A percentile compares a stretch with the other conserved stretches of the same genome.
phyloP scores from a whole-genome alignment of 768 basidiomycete species.

The Boletus rubroflammeus region DNA sequence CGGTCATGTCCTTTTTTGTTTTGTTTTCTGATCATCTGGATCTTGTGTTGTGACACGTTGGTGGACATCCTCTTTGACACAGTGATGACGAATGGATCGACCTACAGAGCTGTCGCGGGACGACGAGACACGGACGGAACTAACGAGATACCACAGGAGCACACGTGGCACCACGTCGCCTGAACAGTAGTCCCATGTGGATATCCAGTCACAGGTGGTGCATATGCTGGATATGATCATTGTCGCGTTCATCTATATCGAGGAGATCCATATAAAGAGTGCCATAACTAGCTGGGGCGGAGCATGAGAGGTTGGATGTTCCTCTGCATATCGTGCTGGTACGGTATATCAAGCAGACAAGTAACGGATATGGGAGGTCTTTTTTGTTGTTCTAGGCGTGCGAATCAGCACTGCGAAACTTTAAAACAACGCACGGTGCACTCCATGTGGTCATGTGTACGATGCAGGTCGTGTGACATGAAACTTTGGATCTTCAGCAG shows the following conservation, averaged over 20 bases:
- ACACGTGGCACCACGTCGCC: background rate
- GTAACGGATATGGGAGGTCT: no score
- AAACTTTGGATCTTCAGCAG: background rate
- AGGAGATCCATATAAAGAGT: background rate
- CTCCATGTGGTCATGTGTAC: background rate
- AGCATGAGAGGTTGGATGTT: background rate
- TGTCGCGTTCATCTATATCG: background rate
- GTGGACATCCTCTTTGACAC: no score
- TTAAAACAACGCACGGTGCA: background rate
- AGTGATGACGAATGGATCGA: no score
- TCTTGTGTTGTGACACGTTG: background rate
- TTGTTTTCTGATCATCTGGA: background rate
- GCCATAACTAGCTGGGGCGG: background rate
- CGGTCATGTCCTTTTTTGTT: background rate
- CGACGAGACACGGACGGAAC: background rate
- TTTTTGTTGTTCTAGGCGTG: background rate
- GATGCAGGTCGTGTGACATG: conserved; percentile 17
- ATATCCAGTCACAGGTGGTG: background rate
- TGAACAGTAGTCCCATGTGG: background rate
- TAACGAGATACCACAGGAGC: background rate
- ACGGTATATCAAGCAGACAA: background rate
- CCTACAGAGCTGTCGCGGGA: background rate
- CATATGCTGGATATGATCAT: background rate
- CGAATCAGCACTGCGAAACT: background rate
- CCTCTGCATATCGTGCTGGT: background rate